Percentiles rank a stretch among this genome's conserved stretches.
Conservation (phyloP, 768 basidiomycete genomes). For the Lanmaoa pseudosensibilis region DNA sequence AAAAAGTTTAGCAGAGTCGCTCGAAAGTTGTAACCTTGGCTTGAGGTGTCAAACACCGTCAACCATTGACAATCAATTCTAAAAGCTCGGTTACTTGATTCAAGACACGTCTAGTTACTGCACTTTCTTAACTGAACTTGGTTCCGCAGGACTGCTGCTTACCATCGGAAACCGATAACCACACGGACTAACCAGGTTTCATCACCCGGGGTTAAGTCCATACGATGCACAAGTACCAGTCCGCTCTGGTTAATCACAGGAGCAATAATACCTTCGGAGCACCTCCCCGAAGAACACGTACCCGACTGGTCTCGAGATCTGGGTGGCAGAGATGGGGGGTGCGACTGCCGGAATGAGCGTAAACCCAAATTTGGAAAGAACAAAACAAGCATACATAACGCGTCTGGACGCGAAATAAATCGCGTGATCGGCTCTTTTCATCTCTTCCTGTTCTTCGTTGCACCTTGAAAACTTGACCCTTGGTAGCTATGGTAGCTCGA, state of each 20-base stretch:
- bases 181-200: background rate
- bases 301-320: background rate
- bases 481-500: constrained; percentile 41
- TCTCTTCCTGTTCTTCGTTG: background rate
- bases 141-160: too few species aligned
- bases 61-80: background rate
- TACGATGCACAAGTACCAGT: background rate
- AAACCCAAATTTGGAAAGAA: background rate
- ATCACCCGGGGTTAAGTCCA: background rate
- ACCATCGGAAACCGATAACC: too few species aligned
- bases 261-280: background rate
- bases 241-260: background rate
- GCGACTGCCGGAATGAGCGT: background rate
- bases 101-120: too few species aligned
- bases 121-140: too few species aligned
- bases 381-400: constrained; percentile 33
- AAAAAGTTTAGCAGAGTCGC: background rate
- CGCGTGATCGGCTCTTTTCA: background rate
- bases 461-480: background rate
- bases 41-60: background rate
- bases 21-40: background rate
- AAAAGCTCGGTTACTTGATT: too few species aligned
- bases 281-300: background rate
- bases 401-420: constrained; percentile 25
- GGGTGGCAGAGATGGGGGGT: background rate